Percentiles rank a stretch among this genome's conserved stretches.
Evolutionary conservation across 2,329 filamentous ascomycete species (phyloP).

Genomic region (Aspergillus ochraceoroseus): DNA sequence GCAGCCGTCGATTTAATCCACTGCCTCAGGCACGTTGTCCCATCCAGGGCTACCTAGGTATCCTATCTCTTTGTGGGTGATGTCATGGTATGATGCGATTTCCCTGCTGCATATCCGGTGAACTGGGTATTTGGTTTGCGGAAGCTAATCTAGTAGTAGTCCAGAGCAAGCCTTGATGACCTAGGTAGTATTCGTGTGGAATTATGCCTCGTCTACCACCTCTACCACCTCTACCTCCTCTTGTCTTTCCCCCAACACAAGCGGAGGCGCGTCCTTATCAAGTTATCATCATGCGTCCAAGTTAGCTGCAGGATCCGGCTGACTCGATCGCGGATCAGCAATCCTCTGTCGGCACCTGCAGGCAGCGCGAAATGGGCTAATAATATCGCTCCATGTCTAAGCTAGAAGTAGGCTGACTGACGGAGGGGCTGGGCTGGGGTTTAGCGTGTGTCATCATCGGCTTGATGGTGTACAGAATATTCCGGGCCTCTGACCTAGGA

Average conservation of each 20-base stretch:
- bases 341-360: slow-evolving; percentile 1
- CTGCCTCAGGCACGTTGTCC: slow-evolving; percentile 11
- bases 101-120: background rate
- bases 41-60: too few species aligned
- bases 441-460: slow-evolving; percentile 1
- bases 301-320: background rate
- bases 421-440: background rate
- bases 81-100: slow-evolving; percentile 12
- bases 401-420: background rate
- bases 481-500: background rate
- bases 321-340: slow-evolving; percentile 3
- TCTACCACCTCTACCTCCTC: too few species aligned
- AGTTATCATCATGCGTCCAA: background rate
- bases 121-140: background rate
- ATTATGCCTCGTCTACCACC: background rate
- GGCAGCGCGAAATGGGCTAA: background rate
- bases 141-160: too few species aligned
- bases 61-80: slow-evolving; percentile 10
- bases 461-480: background rate
- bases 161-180: too few species aligned
- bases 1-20: background rate
- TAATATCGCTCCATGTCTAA: background rate
- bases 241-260: too few species aligned
- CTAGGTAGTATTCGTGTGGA: too few species aligned
- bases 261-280: too few species aligned